A percentile compares a stretch with the other conserved stretches of the same genome.
Evolutionary conservation across 176 grass and related monocot species (phyloP).

Genomic region (Carex pumila): DNA sequence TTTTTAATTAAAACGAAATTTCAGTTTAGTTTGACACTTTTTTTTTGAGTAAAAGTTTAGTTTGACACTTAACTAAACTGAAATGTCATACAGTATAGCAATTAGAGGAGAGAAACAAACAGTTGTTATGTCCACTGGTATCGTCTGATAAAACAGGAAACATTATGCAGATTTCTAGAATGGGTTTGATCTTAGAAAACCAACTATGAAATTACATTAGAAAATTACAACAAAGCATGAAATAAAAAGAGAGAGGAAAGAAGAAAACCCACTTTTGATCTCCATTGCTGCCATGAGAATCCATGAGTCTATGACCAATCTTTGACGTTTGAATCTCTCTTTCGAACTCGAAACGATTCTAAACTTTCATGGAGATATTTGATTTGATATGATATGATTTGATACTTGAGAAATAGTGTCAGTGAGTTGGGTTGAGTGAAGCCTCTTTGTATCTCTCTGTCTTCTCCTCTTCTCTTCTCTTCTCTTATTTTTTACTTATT

Average conservation of each 20-base stretch:
- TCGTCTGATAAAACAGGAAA: neutral
- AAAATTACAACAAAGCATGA: neutral
- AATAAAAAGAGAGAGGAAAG: neutral
- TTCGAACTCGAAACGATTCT: neutral
- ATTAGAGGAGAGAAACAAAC: no score
- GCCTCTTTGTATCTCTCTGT: neutral
- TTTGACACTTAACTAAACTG: neutral
- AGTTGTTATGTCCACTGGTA: neutral
- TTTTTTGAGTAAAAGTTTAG: no score
- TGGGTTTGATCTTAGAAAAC: neutral
- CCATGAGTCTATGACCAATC: slow-evolving; percentile 3
- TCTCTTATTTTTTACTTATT: neutral
- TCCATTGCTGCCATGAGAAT: slow-evolving; percentile 5
- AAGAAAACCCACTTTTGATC: slow-evolving; percentile 23
- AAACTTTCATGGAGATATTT: neutral
- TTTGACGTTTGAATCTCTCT: neutral
- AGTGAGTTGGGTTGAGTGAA: neutral
- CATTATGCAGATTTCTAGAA: neutral
- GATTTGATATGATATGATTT: neutral
- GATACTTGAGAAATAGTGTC: neutral
- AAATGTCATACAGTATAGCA: neutral
- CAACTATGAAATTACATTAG: neutral
- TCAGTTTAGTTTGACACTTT: neutral
- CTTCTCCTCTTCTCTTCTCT: neutral
- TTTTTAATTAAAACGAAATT: no score